These are phyloP conservation scores for Alloascoidea africana DNA, from an alignment of 805 yeast species.

Conservation along the genomic window DNA sequence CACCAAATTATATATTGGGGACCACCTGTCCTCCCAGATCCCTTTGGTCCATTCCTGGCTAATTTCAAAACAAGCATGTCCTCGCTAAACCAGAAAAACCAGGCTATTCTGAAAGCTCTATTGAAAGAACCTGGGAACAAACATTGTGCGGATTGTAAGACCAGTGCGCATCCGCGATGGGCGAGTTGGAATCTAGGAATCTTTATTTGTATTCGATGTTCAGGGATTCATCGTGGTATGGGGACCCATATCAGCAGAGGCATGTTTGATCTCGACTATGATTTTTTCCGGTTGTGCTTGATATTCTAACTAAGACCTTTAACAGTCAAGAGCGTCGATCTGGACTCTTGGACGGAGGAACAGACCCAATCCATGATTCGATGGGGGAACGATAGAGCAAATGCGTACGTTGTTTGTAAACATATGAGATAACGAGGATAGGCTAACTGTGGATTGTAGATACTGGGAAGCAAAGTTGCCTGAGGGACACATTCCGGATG, in stretches of 20 bases:
- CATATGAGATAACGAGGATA: neutral
- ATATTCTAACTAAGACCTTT: neutral
- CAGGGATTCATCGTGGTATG: slow-evolving; percentile 90
- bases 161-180: slow-evolving; percentile 88
- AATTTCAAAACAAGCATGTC: too few species aligned
- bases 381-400: slow-evolving; percentile 80
- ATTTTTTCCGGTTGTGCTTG: neutral
- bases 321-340: slow-evolving; percentile 75
- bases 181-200: slow-evolving; percentile 94
- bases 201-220: slow-evolving; percentile 86
- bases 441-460: slow-evolving; percentile 3
- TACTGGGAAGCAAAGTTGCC: slow-evolving; percentile 82
- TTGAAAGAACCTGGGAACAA: slow-evolving; percentile 67
- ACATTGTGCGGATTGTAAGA: slow-evolving; percentile 84
- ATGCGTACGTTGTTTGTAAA: slow-evolving; percentile 18
- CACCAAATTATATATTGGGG: too few species aligned
- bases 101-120: slow-evolving; percentile 57
- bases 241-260: slow-evolving; percentile 84
- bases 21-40: too few species aligned
- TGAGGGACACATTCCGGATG: slow-evolving; percentile 59
- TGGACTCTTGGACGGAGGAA: slow-evolving; percentile 94
- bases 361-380: slow-evolving; percentile 68
- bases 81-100: slow-evolving; percentile 33
- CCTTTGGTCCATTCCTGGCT: too few species aligned
- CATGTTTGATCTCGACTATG: slow-evolving; percentile 4